Evolutionary conservation across 2,329 filamentous ascomycete species (phyloP).

Genomic region (Fusarium tjaetaba): DNA sequence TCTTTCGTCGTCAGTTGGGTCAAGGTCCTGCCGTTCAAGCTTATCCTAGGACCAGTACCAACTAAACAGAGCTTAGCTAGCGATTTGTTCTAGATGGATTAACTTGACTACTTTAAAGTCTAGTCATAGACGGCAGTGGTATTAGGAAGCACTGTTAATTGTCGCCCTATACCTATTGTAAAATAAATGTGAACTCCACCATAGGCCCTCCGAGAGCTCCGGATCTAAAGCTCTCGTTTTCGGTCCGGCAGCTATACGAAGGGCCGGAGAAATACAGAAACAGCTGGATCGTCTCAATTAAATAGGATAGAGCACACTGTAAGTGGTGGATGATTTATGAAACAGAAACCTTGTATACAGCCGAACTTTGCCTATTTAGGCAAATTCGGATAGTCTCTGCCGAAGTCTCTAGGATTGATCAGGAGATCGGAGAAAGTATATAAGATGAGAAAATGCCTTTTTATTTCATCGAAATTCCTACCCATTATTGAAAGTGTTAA

Average conservation of each 20-base stretch:
- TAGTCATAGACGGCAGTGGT: too few species aligned
- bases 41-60: neutral
- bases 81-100: neutral
- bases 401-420: neutral
- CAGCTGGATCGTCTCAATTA: neutral
- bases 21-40: neutral
- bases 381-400: conserved; percentile 23
- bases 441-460: neutral
- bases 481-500: accelerated
- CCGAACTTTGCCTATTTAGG: neutral
- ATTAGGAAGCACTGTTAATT: too few species aligned
- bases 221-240: neutral
- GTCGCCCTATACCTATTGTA: neutral
- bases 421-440: neutral
- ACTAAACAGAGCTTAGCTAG: neutral
- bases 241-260: neutral
- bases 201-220: neutral
- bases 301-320: neutral
- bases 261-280: neutral
- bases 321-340: conserved; percentile 25
- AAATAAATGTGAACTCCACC: neutral
- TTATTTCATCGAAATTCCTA: too few species aligned
- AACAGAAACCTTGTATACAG: neutral
- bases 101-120: accelerated
- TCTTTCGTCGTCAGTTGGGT: neutral